Conservation (phyloP, 2,329 filamentous ascomycete genomes). For the Alternaria novae-zelandiae region DNA sequence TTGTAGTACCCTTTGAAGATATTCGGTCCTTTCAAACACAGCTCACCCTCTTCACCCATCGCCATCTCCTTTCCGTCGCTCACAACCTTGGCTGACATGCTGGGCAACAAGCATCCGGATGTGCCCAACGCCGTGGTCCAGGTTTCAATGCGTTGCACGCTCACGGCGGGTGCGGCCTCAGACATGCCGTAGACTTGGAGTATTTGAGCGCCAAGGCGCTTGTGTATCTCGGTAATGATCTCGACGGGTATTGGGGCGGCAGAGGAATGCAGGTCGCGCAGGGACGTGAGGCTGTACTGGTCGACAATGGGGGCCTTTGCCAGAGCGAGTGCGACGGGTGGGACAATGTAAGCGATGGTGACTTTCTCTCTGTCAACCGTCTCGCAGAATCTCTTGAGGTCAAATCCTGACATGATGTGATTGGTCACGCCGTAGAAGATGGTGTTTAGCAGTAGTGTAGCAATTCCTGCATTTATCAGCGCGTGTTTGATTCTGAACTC, state of each 20-base stretch:
- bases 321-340: background rate
- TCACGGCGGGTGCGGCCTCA: background rate
- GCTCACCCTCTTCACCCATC: background rate
- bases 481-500: slow-evolving; percentile 18
- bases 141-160: slow-evolving; percentile 18
- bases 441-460: background rate
- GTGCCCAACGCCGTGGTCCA: slow-evolving; percentile 45
- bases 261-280: background rate
- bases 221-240: background rate
- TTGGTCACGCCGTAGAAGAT: background rate
- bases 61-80: background rate
- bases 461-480: background rate
- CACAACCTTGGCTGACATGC: slow-evolving; percentile 39
- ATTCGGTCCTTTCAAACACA: background rate
- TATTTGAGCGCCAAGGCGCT: background rate
- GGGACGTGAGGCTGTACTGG: background rate
- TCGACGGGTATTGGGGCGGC: background rate
- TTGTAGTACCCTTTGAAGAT: background rate
- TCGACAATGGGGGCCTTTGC: background rate
- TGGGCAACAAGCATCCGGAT: slow-evolving; percentile 45
- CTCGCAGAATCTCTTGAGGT: background rate
- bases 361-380: background rate
- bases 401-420: background rate
- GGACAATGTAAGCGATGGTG: background rate
- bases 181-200: background rate